Evolutionary conservation across 495 filamentous ascomycete genomes (phyloP), one percentile per base, ranked within the genome.

Genomic region (Trichoderma virens): DNA sequence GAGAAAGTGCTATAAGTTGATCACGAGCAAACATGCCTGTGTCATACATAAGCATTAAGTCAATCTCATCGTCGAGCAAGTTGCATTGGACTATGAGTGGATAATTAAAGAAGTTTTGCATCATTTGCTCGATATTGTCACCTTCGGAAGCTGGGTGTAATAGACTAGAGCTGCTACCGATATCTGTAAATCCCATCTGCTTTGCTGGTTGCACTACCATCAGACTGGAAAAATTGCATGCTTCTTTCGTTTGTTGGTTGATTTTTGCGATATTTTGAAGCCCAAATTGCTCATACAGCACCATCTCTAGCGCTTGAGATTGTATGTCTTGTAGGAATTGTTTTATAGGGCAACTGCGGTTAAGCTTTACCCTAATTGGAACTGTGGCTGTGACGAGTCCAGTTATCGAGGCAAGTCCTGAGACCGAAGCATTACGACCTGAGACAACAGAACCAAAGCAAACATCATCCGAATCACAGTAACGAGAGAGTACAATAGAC

Each of bases 371-470:
- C n/a, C n/a, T n/a, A 16, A 82, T 70, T 5, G 86, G 86, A 0
- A 87, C 70, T 0, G 86, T 87, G 23, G 85, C 79, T 45, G 88
- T 80, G 0, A 85, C 74, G 0, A 86, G 79, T 0, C 82, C 84
- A 6, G 75, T 67, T 59, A 85, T 80, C 20, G 75, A 70, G n/a
- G 72, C 72, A n/a, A 86, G 70, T 20, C 78, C 82, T 6, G 69
- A 63, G 1, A 86, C 66, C 7, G 75, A 69, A 8, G 76, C 75
- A 27, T 78, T 73, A 0, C 85, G 74, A 38, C 84, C 84, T 59
- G 75, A 78, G 28, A 82, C 70, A 11, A 79, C 62, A 62, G 80
- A 74, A n/a, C 79, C 79, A 60, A 82, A 82, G 16, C 80, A 75
- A 14, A 82, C 75, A 8, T 81, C 79, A 25, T 74, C 69, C 0